These are phyloP conservation scores for Atractiella rhizophila DNA, from an alignment of 768 basidiomycete species.

Conservation along the genomic window DNA sequence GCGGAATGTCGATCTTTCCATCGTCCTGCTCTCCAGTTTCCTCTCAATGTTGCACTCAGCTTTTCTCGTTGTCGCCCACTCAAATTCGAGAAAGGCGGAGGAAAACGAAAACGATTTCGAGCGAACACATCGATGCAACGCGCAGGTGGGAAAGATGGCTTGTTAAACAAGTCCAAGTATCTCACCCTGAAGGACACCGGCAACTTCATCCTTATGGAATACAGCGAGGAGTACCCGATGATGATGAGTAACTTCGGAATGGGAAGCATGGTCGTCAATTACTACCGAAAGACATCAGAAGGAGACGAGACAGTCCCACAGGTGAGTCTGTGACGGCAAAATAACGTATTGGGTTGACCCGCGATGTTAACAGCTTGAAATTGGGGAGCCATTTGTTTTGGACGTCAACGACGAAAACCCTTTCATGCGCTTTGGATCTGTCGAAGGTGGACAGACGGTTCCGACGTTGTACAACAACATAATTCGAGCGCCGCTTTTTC, in stretches of 20 bases:
- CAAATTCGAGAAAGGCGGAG: no score
- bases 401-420: slow-evolving; percentile 94
- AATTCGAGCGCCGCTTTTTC: slow-evolving; percentile 73
- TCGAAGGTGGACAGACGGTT: slow-evolving; percentile 74
- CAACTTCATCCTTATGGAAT: slow-evolving; percentile 82
- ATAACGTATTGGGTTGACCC: not conserved
- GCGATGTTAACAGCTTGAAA: slow-evolving; percentile 37
- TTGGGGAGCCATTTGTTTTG: slow-evolving; percentile 84
- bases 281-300: slow-evolving; percentile 86
- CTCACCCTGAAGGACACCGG: slow-evolving; percentile 77
- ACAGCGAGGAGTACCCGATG: slow-evolving; percentile 91
- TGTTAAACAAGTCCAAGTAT: no score
- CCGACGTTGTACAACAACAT: slow-evolving; percentile 90
- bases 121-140: slow-evolving; percentile 60
- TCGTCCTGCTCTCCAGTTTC: slow-evolving; percentile 77
- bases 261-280: slow-evolving; percentile 91
- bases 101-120: no score
- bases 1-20: slow-evolving; percentile 87
- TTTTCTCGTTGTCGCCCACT: slow-evolving; percentile 80
- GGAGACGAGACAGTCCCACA: slow-evolving; percentile 82
- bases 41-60: slow-evolving; percentile 60
- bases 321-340: slow-evolving; percentile 24
- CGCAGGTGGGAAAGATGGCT: no score
- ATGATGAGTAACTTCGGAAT: slow-evolving; percentile 90
- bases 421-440: slow-evolving; percentile 89